Conservation (phyloP, 345 rosid genomes). For the Isatis tinctoria region DNA sequence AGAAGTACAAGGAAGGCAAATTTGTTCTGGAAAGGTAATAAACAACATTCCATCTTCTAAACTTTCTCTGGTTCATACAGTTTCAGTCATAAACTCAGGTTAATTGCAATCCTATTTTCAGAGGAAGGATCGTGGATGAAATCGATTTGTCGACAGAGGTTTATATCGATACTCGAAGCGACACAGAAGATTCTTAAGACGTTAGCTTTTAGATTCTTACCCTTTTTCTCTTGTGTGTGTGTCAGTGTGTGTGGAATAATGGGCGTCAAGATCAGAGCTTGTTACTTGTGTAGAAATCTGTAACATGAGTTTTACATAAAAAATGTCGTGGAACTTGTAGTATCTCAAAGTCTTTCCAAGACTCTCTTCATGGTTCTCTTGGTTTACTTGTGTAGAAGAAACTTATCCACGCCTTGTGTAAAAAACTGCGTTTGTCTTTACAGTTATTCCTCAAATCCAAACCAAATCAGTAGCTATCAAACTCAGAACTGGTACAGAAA, state of each 20-base stretch:
- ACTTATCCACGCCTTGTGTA: background rate
- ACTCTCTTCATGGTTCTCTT: slow-evolving; percentile 4
- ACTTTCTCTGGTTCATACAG: background rate
- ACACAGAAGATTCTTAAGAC: slow-evolving; percentile 46
- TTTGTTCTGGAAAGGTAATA: slow-evolving; percentile 72
- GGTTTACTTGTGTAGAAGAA: background rate
- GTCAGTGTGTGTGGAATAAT: slow-evolving; percentile 6
- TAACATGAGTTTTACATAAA: background rate
- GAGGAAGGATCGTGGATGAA: slow-evolving; percentile 77
- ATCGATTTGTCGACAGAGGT: slow-evolving; percentile 61
- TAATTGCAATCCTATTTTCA: slow-evolving; percentile 20
- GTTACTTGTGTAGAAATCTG: slow-evolving; percentile 17
- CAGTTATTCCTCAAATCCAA: background rate
- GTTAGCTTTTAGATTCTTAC: slow-evolving; percentile 8
- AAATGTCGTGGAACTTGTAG: background rate
- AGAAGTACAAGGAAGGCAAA: slow-evolving; percentile 82
- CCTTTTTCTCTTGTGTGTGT: background rate
- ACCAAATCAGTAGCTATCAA: background rate
- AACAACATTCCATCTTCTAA: background rate
- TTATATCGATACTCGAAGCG: slow-evolving; percentile 58
- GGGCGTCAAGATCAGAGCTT: slow-evolving; percentile 18
- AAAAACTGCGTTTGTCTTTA: background rate
- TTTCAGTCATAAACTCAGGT: background rate
- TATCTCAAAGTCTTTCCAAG: background rate
- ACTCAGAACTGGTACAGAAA: too few relatives aligned